phyloP scores from a whole-genome alignment of 331 rosid species.

The Stylosanthes scabra region DNA sequence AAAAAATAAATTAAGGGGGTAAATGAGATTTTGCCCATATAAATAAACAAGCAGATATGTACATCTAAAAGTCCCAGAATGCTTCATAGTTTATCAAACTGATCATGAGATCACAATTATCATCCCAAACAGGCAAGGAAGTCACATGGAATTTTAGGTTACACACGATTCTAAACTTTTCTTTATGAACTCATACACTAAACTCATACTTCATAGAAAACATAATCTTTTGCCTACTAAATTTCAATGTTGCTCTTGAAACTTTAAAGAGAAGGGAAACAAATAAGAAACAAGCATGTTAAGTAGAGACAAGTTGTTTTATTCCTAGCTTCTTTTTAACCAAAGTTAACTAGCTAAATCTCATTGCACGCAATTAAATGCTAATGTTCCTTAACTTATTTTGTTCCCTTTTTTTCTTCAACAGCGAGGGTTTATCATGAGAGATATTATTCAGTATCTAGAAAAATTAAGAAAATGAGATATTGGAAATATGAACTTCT shows the following conservation, averaged over 20 bases:
- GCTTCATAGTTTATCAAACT: not conserved
- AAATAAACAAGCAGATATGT: slow-evolving; percentile 1
- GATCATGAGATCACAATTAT: not conserved
- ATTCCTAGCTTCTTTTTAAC: not conserved
- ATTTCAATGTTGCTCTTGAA: not conserved
- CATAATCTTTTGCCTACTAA: not conserved
- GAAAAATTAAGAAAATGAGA: not conserved
- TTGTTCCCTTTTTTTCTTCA: not conserved
- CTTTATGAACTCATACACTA: not conserved
- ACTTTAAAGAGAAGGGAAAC: not conserved
- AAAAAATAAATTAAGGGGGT: too few species aligned
- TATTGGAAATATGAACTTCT: not conserved
- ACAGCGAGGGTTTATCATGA: not conserved
- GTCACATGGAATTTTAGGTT: not conserved
- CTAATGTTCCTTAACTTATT: not conserved
- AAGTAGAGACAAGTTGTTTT: not conserved
- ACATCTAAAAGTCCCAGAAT: slow-evolving; percentile 17
- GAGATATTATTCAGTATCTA: not conserved
- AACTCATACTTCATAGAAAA: slow-evolving; percentile 24
- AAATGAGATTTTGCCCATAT: not conserved
- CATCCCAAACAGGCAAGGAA: not conserved
- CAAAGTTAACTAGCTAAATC: not conserved
- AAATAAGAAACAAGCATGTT: not conserved
- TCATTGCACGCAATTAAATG: not conserved
- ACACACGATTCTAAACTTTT: not conserved